A percentile compares a stretch with the other conserved stretches of the same genome.
phyloP scores from a whole-genome alignment of 129 eudicot species.

The Rutidosis leptorrhynchoides region DNA sequence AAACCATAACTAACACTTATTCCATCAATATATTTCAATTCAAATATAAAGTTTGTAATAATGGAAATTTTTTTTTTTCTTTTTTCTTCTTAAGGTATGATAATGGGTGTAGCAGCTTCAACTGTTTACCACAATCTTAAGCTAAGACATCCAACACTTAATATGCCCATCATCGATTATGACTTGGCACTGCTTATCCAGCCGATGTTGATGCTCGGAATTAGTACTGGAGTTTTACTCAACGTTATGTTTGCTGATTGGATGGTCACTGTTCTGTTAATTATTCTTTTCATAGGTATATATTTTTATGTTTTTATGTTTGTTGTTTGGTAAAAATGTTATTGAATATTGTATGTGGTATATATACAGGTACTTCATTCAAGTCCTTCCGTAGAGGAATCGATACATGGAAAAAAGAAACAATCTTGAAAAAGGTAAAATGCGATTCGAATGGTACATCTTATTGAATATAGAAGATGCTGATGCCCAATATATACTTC shows the following conservation, averaged over 20 bases:
- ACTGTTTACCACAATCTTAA: conserved; percentile 80
- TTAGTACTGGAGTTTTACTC: conserved; percentile 87
- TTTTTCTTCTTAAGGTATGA: conserved; percentile 62
- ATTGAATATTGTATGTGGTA: not conserved
- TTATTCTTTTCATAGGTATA: conserved; percentile 76
- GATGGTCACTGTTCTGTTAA: conserved; percentile 93
- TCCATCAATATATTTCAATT: not conserved
- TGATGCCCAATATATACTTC: not conserved
- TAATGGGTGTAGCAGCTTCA: conserved; percentile 91
- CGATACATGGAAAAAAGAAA: conserved; percentile 95
- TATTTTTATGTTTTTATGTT: conserved; percentile 7
- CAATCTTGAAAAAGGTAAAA: conserved; percentile 70
- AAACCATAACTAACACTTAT: not conserved
- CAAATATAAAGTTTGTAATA: not conserved
- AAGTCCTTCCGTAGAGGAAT: conserved; percentile 81
- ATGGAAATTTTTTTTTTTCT: not conserved
- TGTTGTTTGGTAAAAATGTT: not conserved
- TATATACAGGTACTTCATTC: conserved; percentile 68
- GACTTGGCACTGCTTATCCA: conserved; percentile 90
- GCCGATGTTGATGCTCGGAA: conserved; percentile 94
- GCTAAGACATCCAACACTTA: conserved; percentile 88
- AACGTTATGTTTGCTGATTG: conserved; percentile 94
- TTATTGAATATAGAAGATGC: not conserved
- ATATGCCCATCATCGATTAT: conserved; percentile 94
- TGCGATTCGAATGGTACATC: not conserved